Conservation (phyloP, 805 yeast species). For the Pichia rugopelliculosa region DNA sequence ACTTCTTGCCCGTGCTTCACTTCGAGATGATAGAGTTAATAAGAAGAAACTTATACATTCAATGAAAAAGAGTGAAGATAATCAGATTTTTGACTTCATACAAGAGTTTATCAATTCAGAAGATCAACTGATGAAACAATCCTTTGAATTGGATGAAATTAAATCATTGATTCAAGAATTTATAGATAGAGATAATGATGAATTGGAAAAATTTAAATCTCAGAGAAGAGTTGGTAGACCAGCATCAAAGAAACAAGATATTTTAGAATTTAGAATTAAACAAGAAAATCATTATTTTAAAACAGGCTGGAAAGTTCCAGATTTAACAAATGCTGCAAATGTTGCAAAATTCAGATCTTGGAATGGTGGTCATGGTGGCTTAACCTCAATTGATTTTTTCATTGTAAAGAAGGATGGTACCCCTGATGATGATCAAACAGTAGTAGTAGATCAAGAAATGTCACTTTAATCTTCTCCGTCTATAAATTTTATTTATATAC, state of each 20-base stretch:
- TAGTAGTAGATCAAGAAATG: slow-evolving; percentile 7
- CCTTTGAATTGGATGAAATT: slow-evolving; percentile 52
- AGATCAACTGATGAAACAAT: slow-evolving; percentile 30
- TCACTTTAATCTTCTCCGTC: neutral
- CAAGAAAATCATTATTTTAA: slow-evolving; percentile 54
- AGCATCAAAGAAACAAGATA: slow-evolving; percentile 58
- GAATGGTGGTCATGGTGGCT: slow-evolving; percentile 80
- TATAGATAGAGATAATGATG: slow-evolving; percentile 67
- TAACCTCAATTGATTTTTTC: slow-evolving; percentile 51
- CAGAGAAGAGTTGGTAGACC: slow-evolving; percentile 89
- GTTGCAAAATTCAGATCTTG: slow-evolving; percentile 59
- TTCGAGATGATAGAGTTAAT: slow-evolving; percentile 68
- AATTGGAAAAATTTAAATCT: slow-evolving; percentile 50
- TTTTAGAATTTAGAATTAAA: slow-evolving; percentile 53
- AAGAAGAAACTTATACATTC: slow-evolving; percentile 49
- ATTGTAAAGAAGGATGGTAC: slow-evolving; percentile 25
- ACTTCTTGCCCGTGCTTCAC: slow-evolving; percentile 76
- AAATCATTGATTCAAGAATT: slow-evolving; percentile 53
- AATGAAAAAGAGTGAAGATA: slow-evolving; percentile 54
- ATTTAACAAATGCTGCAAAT: slow-evolving; percentile 51
- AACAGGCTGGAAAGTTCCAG: slow-evolving; percentile 69
- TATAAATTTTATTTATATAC: neutral
- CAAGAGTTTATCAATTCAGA: slow-evolving; percentile 44
- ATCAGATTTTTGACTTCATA: slow-evolving; percentile 49
- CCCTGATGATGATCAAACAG: slow-evolving; percentile 7